phyloP scores from a whole-genome alignment of 1,284 basidiomycete species.

The Trichosporon faecale region DNA sequence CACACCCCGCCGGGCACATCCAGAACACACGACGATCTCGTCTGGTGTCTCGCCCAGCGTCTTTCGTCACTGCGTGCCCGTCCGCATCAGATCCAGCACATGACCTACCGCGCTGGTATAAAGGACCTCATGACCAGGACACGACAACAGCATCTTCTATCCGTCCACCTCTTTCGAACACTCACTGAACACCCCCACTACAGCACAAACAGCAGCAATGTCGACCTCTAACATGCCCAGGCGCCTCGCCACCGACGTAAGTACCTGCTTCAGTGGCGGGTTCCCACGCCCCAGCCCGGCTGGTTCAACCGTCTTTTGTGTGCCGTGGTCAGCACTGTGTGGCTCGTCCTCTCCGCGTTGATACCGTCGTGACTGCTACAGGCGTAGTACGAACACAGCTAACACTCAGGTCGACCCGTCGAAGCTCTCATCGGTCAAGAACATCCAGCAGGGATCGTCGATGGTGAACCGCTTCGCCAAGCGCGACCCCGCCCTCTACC shows the following conservation, averaged over 20 bases:
- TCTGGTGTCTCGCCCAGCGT: neutral
- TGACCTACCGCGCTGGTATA: neutral
- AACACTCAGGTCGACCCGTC: conserved; percentile 37
- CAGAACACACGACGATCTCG: conserved; percentile 10
- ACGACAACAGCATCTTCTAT: neutral
- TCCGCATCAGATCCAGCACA: neutral
- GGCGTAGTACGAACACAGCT: neutral
- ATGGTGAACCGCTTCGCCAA: conserved; percentile 51
- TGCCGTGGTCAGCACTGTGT: no score
- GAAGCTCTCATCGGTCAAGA: conserved; percentile 38
- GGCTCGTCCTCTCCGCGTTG: no score
- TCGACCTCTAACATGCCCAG: conserved; percentile 13
- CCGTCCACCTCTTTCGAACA: neutral
- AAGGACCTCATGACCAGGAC: neutral
- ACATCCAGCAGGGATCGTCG: conserved; percentile 44
- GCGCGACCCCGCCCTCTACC: conserved; percentile 52
- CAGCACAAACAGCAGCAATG: neutral
- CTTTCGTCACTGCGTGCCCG: conserved; percentile 2
- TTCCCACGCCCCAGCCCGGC: neutral
- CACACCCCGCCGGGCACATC: neutral
- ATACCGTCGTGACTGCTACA: no score
- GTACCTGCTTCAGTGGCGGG: neutral
- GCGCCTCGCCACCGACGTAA: conserved; percentile 19
- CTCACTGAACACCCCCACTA: neutral
- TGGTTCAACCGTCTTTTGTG: neutral